phyloP scores from a whole-genome alignment of 73 alveolate genomes.

The Paramecium caudatum region DNA sequence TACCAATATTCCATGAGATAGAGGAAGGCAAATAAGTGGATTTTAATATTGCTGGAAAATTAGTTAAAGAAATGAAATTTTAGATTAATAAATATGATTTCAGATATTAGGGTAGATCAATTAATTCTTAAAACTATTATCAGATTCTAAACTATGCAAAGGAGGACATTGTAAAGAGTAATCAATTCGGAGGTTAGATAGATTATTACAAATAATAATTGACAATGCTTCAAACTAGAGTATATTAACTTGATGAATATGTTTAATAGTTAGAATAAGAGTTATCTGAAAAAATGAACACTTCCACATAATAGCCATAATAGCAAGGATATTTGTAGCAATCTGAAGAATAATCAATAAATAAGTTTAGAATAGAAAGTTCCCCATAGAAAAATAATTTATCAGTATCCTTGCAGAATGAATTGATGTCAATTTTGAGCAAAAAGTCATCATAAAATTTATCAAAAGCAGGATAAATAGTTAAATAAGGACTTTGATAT shows the following conservation, averaged over 20 bases:
- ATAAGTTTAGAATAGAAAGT: background rate
- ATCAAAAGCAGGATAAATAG: background rate
- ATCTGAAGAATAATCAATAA: slow-evolving; percentile 6
- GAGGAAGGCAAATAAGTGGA: slow-evolving; percentile 15
- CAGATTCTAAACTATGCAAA: slow-evolving; percentile 4
- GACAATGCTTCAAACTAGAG: background rate
- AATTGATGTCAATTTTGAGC: background rate
- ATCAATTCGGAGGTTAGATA: background rate
- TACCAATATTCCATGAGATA: slow-evolving; percentile 31
- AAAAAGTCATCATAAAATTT: background rate
- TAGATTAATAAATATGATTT: background rate
- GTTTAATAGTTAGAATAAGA: slow-evolving; percentile 1
- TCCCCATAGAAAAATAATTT: background rate
- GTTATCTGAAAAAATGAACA: background rate
- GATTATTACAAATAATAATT: slow-evolving; percentile 27
- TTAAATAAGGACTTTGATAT: slow-evolving; percentile 45
- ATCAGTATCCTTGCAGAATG: background rate
- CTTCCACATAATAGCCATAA: background rate
- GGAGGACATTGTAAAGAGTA: background rate
- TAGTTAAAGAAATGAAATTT: background rate
- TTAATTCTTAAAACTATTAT: background rate
- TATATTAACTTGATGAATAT: slow-evolving; percentile 13
- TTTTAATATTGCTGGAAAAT: background rate
- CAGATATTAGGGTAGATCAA: background rate
- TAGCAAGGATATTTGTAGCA: background rate